Evolutionary conservation across 176 grass and related monocot species (phyloP).

Genomic region (Aegilops speltoides): DNA sequence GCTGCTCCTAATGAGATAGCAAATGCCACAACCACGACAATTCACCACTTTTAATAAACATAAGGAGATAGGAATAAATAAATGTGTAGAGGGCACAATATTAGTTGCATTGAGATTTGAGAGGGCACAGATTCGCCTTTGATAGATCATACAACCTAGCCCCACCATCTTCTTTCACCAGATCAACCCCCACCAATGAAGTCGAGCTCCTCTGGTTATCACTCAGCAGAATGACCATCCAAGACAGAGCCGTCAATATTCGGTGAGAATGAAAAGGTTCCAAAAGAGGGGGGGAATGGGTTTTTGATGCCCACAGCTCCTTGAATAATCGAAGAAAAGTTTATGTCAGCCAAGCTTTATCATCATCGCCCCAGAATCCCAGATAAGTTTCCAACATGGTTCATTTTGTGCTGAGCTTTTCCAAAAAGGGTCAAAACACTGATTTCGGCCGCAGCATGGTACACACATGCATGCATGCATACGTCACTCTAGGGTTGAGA

Average conservation of each 20-base stretch:
- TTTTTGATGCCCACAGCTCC: neutral
- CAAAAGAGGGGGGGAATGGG: neutral
- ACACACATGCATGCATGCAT: neutral
- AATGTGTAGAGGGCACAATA: too few species aligned
- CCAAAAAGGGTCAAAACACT: too few species aligned
- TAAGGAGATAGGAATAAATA: too few species aligned
- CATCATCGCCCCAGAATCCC: neutral
- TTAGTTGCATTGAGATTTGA: neutral
- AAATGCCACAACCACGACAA: too few species aligned
- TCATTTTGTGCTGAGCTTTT: too few species aligned
- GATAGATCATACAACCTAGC: constrained; percentile 1
- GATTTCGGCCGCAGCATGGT: neutral
- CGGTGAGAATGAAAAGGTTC: neutral
- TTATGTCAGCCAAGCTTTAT: neutral
- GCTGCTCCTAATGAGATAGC: too few species aligned
- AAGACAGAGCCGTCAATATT: constrained; percentile 1
- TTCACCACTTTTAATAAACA: too few species aligned
- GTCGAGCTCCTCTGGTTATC: constrained; percentile 16
- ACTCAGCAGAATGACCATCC: constrained; percentile 8
- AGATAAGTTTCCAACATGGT: neutral
- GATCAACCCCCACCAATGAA: neutral
- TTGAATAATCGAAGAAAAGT: neutral
- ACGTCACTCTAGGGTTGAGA: too few species aligned
- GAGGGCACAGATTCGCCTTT: constrained; percentile 36
- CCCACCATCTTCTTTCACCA: neutral